A percentile compares a stretch with the other conserved stretches of the same genome.
These are phyloP conservation scores for Pseudocercospora pini-densiflorae DNA, from an alignment of 2,329 filamentous ascomycete species.

Conservation along the genomic window DNA sequence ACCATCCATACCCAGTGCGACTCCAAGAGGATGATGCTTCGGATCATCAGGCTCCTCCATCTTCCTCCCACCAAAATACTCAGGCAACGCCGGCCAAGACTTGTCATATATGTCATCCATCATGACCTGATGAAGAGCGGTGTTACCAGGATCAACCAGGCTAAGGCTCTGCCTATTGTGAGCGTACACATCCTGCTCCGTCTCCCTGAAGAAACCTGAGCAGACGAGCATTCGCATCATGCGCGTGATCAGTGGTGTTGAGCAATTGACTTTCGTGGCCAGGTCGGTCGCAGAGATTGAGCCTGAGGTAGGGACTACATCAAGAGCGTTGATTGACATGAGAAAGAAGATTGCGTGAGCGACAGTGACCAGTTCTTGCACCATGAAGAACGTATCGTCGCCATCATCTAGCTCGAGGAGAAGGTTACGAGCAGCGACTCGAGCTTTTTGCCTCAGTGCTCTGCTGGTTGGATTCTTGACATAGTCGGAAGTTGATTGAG, in stretches of 20 bases:
- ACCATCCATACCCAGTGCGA: not conserved
- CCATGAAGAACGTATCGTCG: not conserved
- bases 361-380: not conserved
- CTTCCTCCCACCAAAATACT: not conserved
- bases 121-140: not conserved
- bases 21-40: not conserved
- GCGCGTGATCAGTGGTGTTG: not conserved
- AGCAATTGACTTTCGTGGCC: not conserved
- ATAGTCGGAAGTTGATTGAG: no score
- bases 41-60: not conserved
- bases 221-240: not conserved
- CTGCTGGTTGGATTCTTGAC: no score
- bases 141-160: not conserved
- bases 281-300: not conserved
- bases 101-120: not conserved
- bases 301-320: not conserved
- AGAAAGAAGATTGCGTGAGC: not conserved
- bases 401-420: not conserved
- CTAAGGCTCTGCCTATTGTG: not conserved
- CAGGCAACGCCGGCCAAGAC: conserved; percentile 21
- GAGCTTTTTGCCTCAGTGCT: not conserved
- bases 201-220: not conserved
- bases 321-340: not conserved
- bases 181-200: not conserved
- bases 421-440: not conserved